Evolutionary conservation across 768 basidiomycete genomes (phyloP).

Genomic region (Filobasidium floriforme): DNA sequence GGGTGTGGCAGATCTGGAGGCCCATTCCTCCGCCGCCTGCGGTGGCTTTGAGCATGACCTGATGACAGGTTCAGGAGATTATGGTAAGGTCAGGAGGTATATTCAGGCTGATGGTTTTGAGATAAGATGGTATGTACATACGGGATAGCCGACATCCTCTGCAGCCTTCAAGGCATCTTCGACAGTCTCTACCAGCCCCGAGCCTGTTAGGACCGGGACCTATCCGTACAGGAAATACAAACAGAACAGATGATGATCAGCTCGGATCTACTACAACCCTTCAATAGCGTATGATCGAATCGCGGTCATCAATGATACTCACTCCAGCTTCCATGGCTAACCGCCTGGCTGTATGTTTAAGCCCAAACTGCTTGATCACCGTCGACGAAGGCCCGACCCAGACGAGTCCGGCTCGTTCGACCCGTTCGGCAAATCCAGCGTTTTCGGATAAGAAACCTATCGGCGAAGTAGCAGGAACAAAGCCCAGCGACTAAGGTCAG

Average conservation of each 20-base stretch:
- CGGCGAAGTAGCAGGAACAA: too few relatives aligned
- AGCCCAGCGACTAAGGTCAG: conserved; percentile 2
- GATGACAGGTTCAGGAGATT: not conserved
- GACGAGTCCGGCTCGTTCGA: conserved; percentile 51
- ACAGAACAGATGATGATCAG: not conserved
- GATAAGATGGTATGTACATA: conserved; percentile 3
- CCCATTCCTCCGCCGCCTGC: conserved; percentile 67
- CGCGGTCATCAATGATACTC: too few relatives aligned
- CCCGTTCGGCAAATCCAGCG: conserved; percentile 51
- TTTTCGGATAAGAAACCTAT: conserved; percentile 63
- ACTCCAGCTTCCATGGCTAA: conserved; percentile 50
- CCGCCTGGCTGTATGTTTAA: conserved; percentile 56
- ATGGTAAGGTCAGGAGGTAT: not conserved
- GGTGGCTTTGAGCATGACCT: conserved; percentile 59
- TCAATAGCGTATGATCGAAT: too few relatives aligned
- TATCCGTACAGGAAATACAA: not conserved
- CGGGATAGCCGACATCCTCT: conserved; percentile 52
- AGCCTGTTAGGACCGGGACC: conserved; percentile 57
- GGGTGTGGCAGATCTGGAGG: conserved; percentile 51
- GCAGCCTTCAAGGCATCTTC: conserved; percentile 50
- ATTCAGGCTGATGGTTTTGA: not conserved
- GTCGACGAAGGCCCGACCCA: conserved; percentile 57
- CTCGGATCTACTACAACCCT: too few relatives aligned
- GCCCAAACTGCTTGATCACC: conserved; percentile 54
- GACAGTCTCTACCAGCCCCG: conserved; percentile 48